Evolutionary conservation across 495 filamentous ascomycete genomes (phyloP).

Genomic region (Massariosphaeria phaeospora): DNA sequence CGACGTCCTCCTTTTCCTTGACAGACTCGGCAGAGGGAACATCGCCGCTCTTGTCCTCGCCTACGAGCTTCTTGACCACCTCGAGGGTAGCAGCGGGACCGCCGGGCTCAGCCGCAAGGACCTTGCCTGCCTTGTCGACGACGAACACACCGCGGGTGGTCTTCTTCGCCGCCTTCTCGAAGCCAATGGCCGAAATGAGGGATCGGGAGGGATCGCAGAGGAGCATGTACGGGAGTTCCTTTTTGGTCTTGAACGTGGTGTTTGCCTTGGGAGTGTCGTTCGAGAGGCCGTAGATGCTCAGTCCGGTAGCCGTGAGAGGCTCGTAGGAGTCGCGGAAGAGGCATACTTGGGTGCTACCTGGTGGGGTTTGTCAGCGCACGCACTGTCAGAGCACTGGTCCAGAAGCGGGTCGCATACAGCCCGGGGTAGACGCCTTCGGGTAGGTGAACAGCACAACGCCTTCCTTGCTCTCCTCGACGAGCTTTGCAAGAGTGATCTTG

Average conservation of each 20-base stretch:
- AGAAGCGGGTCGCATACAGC: conserved; percentile 66
- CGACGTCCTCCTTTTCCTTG: conserved; percentile 28
- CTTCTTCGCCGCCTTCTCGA: conserved; percentile 44
- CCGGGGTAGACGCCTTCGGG: conserved; percentile 88
- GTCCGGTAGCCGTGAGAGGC: conserved; percentile 71
- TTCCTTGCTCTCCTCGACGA: conserved; percentile 75
- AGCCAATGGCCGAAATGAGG: conserved; percentile 48
- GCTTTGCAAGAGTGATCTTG: conserved; percentile 67
- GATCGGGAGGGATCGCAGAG: conserved; percentile 73
- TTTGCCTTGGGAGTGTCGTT: conserved; percentile 83
- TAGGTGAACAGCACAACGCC: conserved; percentile 94
- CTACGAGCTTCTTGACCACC: conserved; percentile 51
- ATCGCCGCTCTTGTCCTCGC: background rate
- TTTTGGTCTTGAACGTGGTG: conserved; percentile 82
- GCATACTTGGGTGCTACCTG: conserved; percentile 90
- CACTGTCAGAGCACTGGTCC: background rate
- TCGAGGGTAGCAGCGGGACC: conserved; percentile 56
- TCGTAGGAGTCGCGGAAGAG: conserved; percentile 79
- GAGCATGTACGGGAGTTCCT: conserved; percentile 80
- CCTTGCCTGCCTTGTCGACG: conserved; percentile 68
- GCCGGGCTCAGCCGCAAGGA: conserved; percentile 57
- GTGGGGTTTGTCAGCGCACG: background rate
- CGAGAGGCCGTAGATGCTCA: conserved; percentile 83
- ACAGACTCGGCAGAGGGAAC: background rate
- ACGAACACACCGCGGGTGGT: conserved; percentile 82